A percentile compares a stretch with the other conserved stretches of the same genome.
These are phyloP conservation scores for Picea abies DNA, from an alignment of 83 land plant species.

Conservation along the genomic window DNA sequence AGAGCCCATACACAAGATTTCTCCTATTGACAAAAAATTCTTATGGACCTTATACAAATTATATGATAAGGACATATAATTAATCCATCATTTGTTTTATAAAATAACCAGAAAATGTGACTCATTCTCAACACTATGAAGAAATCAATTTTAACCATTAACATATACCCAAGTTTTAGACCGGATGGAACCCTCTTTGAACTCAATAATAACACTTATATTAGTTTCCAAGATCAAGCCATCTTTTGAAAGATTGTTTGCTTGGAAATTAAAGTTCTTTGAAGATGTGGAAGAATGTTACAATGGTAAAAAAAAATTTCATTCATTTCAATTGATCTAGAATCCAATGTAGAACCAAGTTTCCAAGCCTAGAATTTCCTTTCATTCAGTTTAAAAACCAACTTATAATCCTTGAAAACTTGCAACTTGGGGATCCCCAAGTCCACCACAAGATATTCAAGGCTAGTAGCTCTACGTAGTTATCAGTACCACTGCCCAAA, in stretches of 20 bases:
- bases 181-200: not conserved
- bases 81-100: too few relatives aligned
- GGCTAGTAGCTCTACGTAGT: not conserved
- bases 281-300: not conserved
- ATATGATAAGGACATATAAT: too few relatives aligned
- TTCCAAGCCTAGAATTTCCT: not conserved
- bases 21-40: too few relatives aligned
- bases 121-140: too few relatives aligned
- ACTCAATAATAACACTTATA: not conserved
- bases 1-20: too few relatives aligned
- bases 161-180: too few relatives aligned
- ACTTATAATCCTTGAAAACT: not conserved
- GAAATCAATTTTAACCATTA: too few relatives aligned
- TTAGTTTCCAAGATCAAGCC: not conserved
- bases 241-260: not conserved
- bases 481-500: not conserved
- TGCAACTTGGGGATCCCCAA: not conserved
- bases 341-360: not conserved
- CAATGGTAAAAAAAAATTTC: not conserved
- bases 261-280: not conserved
- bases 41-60: too few relatives aligned
- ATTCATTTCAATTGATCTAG: too few relatives aligned
- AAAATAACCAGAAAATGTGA: too few relatives aligned
- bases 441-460: not conserved
- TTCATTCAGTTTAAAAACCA: not conserved